phyloP scores from a whole-genome alignment of 805 yeast species.

The Lipomyces sp. region DNA sequence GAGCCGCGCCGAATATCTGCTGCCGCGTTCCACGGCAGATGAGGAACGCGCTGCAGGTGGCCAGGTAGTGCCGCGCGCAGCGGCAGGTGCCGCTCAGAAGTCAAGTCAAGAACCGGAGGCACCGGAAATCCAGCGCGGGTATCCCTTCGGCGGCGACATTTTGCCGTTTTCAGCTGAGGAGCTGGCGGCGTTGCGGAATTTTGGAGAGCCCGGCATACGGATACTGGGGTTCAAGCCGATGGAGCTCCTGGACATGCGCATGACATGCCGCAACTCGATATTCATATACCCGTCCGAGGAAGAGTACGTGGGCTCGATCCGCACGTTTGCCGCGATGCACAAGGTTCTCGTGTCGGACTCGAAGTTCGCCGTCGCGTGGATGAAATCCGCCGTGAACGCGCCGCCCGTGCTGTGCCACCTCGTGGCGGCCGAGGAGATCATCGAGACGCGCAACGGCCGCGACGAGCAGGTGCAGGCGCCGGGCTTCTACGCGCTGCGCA shows the following conservation, averaged over 20 bases:
- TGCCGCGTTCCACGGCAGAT: too few species aligned
- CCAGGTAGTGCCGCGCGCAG: not conserved
- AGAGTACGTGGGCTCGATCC: conserved; percentile 56
- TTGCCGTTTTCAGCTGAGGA: conserved; percentile 44
- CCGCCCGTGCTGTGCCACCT: conserved; percentile 58
- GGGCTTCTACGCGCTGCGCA: conserved; percentile 64
- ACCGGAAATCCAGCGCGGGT: conserved; percentile 41
- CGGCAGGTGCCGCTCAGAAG: too few species aligned
- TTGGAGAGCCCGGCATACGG: conserved; percentile 52
- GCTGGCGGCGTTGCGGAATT: conserved; percentile 36
- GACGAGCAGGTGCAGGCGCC: conserved; percentile 48
- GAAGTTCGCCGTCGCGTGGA: conserved; percentile 70
- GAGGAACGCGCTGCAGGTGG: not conserved
- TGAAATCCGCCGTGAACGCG: conserved; percentile 53
- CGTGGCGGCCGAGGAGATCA: conserved; percentile 47
- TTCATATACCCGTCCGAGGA: conserved; percentile 69
- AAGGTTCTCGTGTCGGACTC: conserved; percentile 51
- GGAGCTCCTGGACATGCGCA: conserved; percentile 45
- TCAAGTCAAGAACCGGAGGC: conserved; percentile 4
- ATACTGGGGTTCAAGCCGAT: conserved; percentile 64
- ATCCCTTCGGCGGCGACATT: conserved; percentile 48
- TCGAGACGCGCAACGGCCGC: conserved; percentile 25
- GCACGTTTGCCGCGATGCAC: conserved; percentile 66
- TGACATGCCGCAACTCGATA: conserved; percentile 52
- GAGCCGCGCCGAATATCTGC: conserved; percentile 1